Evolutionary conservation across 2,329 filamentous ascomycete genomes (phyloP).

Genomic region (Cryphonectria nitschkei): DNA sequence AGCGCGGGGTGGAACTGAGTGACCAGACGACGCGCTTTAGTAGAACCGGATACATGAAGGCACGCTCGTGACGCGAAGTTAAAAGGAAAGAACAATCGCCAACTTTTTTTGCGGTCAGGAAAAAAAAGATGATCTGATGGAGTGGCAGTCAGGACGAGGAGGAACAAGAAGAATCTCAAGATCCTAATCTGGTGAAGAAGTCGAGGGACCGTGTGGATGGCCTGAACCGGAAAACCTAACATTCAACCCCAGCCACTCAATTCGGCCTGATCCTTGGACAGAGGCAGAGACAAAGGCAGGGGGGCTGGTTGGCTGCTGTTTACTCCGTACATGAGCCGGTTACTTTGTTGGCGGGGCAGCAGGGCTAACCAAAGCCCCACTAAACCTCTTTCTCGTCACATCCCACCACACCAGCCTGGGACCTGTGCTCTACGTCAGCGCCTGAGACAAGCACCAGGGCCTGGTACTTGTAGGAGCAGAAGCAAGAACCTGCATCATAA

Average conservation of each 20-base stretch:
- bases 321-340: conserved; percentile 10
- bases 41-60: conserved; percentile 18
- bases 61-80: conserved; percentile 20
- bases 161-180: conserved; percentile 6
- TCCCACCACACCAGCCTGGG: neutral
- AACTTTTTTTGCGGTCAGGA: neutral
- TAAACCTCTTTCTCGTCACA: neutral
- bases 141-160: neutral
- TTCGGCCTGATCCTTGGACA: conserved; percentile 14
- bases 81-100: conserved; percentile 10
- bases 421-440: conserved; percentile 4
- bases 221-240: conserved; percentile 7
- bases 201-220: conserved; percentile 6
- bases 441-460: neutral
- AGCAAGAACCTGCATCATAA: neutral
- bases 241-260: conserved; percentile 17
- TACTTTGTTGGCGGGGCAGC: conserved; percentile 18
- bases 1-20: conserved; percentile 15
- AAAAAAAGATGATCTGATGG: neutral
- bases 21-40: conserved; percentile 11
- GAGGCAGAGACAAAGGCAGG: conserved; percentile 12
- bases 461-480: neutral
- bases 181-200: neutral
- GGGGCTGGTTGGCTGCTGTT: conserved; percentile 18
- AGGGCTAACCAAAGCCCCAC: neutral